These are phyloP conservation scores for Leccinum sublutescens DNA, from an alignment of 768 basidiomycete species.

Conservation along the genomic window DNA sequence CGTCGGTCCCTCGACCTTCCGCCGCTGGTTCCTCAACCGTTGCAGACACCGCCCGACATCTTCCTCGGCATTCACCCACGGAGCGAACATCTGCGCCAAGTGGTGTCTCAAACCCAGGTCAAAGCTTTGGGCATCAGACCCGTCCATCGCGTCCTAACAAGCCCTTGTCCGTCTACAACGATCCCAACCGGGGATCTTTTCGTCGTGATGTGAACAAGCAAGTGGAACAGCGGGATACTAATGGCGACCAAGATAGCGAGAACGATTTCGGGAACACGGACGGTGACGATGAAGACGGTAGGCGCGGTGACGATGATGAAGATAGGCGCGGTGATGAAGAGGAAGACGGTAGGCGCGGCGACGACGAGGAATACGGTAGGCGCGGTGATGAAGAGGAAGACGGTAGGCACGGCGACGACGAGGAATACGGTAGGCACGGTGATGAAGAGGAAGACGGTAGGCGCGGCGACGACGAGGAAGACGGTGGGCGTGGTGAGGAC, in stretches of 20 bases:
- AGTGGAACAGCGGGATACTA: neutral
- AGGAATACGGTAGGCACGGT: neutral
- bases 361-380: too few species aligned
- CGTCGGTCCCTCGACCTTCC: neutral
- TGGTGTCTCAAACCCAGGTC: neutral
- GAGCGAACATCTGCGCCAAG: neutral
- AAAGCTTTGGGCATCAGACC: neutral
- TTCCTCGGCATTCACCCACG: neutral
- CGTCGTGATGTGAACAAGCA: neutral
- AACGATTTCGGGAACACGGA: neutral
- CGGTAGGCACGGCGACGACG: neutral
- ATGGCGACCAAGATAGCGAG: neutral
- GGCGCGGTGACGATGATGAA: too few species aligned
- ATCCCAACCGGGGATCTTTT: neutral
- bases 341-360: too few species aligned
- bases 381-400: too few species aligned
- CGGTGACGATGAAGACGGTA: neutral
- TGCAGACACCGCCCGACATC: neutral
- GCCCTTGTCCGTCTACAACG: neutral
- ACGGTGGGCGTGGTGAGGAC: too few species aligned
- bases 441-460: too few species aligned
- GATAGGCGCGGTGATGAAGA: too few species aligned
- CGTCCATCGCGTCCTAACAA: neutral
- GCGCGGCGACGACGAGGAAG: too few species aligned
- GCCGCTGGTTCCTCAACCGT: neutral